Evolutionary conservation across 2,329 filamentous ascomycete species (phyloP).

Genomic region (Pseudogymnoascus sp.): DNA sequence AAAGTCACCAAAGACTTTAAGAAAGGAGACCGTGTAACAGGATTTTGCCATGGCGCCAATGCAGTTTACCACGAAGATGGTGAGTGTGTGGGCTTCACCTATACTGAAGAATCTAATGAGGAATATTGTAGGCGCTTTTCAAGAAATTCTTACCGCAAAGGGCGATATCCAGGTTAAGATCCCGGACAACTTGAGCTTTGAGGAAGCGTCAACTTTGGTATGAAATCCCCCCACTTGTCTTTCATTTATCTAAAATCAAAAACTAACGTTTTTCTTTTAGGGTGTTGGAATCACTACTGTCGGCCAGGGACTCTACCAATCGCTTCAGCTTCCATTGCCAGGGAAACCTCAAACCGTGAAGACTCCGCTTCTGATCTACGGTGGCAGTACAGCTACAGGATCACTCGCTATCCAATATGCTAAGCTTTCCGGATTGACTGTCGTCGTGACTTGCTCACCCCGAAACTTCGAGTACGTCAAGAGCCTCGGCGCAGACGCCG

Average conservation of each 20-base stretch:
- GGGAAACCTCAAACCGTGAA: conserved; percentile 19
- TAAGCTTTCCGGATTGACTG: conserved; percentile 33
- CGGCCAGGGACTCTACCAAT: conserved; percentile 42
- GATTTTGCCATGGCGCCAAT: conserved; percentile 33
- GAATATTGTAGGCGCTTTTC: conserved; percentile 18
- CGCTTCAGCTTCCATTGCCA: conserved; percentile 30
- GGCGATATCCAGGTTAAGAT: conserved; percentile 37
- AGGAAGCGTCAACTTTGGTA: conserved; percentile 36
- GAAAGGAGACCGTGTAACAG: conserved; percentile 42
- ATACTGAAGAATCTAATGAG: conserved; percentile 14
- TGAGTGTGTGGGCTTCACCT: conserved; percentile 31
- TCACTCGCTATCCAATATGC: conserved; percentile 43
- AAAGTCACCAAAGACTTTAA: conserved; percentile 37
- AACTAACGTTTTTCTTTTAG: background rate
- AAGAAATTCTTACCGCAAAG: conserved; percentile 26
- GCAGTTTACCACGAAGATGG: conserved; percentile 35
- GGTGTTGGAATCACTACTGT: conserved; percentile 33
- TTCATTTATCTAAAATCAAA: background rate
- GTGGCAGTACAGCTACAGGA: conserved; percentile 44
- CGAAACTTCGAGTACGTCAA: conserved; percentile 42
- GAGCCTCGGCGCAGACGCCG: conserved; percentile 39
- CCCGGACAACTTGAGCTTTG: conserved; percentile 39
- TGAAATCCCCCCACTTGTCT: background rate
- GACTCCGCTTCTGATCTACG: conserved; percentile 40
- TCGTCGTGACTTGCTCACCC: conserved; percentile 40